Percentiles rank a stretch among this genome's conserved stretches.
phyloP scores from a whole-genome alignment of 305 asterid genomes.

The Fraxinus xanthoxyloides region DNA sequence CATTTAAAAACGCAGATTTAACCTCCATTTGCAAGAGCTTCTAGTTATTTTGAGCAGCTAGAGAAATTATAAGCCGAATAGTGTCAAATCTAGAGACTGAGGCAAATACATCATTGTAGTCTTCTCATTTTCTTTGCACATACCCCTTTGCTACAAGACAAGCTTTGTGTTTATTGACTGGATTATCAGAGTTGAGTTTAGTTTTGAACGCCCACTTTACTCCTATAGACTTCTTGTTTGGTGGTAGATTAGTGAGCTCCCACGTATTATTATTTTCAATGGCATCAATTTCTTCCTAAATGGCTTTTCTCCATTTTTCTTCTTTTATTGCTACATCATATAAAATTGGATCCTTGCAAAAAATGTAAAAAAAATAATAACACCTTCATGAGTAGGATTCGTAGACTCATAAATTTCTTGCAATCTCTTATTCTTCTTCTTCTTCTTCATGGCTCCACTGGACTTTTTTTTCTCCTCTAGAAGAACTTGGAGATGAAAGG shows the following conservation, averaged over 20 bases:
- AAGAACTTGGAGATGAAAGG: background rate
- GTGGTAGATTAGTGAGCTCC: background rate
- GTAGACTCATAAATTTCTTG: background rate
- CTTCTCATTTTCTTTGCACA: background rate
- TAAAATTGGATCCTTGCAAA: background rate
- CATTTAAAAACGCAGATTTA: too few species aligned
- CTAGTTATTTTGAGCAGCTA: background rate
- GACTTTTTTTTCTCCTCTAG: background rate
- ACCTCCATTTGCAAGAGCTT: background rate
- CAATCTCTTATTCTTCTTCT: background rate
- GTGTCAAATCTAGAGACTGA: background rate
- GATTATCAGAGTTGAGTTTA: background rate
- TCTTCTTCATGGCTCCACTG: background rate
- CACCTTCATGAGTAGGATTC: background rate
- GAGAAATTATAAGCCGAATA: background rate
- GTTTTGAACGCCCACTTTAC: background rate
- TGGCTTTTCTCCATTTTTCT: background rate
- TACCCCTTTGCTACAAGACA: background rate
- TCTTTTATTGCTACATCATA: background rate
- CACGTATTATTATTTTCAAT: background rate
- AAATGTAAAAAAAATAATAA: too few species aligned
- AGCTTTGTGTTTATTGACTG: background rate
- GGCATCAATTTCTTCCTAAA: background rate
- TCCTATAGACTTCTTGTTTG: background rate
- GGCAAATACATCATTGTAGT: background rate